Evolutionary conservation across 2,329 filamentous ascomycete species (phyloP).

Genomic region (Talaromyces sp.): DNA sequence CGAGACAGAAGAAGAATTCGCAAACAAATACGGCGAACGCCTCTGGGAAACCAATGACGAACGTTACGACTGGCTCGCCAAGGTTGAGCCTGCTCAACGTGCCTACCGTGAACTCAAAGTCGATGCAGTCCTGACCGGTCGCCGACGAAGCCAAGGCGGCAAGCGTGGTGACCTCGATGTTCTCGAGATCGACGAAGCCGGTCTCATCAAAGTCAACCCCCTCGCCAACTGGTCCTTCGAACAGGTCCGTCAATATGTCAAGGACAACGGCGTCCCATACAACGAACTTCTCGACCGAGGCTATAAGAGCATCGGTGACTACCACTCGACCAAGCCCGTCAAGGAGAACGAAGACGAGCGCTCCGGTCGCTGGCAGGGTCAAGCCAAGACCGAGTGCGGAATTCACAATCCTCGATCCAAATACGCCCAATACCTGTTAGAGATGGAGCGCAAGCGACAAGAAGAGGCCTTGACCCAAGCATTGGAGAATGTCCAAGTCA

Average conservation of each 20-base stretch:
- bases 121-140: constrained; percentile 85
- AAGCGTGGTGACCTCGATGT: constrained; percentile 87
- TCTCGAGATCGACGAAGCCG: constrained; percentile 86
- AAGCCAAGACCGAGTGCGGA: constrained; percentile 93
- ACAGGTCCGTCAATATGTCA: constrained; percentile 84
- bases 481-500: constrained; percentile 28
- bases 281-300: constrained; percentile 85
- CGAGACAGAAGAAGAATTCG: constrained; percentile 72
- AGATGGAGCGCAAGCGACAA: constrained; percentile 67
- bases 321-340: constrained; percentile 93
- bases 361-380: constrained; percentile 94
- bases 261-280: constrained; percentile 84
- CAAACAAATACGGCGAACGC: constrained; percentile 72
- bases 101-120: constrained; percentile 86
- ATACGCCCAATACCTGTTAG: constrained; percentile 78
- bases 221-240: constrained; percentile 90
- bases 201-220: constrained; percentile 96
- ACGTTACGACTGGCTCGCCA: constrained; percentile 94
- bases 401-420: constrained; percentile 97
- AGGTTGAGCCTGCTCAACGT: constrained; percentile 92
- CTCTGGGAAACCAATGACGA: constrained; percentile 84
- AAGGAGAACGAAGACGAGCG: constrained; percentile 91
- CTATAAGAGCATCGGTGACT: constrained; percentile 98
- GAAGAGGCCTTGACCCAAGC: constrained; percentile 52
- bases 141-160: constrained; percentile 86